Conservation (phyloP, 495 filamentous ascomycete genomes). For the Apiosordaria backusii region DNA sequence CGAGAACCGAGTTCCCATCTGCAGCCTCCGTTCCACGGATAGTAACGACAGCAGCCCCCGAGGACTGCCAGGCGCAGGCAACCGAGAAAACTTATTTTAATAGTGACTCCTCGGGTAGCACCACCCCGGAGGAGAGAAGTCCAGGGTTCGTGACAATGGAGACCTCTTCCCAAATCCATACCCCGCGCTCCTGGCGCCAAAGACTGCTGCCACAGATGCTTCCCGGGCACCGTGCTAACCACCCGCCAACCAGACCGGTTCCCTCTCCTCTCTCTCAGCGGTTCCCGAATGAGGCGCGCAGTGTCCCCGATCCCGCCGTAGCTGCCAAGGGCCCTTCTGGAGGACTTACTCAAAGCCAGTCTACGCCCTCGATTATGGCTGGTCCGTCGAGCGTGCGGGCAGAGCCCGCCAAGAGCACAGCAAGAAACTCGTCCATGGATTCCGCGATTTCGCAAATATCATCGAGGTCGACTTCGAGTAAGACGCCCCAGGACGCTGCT, state of each 20-base stretch:
- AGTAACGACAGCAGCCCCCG: conserved; percentile 34
- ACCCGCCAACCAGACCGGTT: conserved; percentile 29
- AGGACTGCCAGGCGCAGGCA: conserved; percentile 22
- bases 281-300: conserved; percentile 44
- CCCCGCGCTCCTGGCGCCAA: conserved; percentile 17
- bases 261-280: conserved; percentile 27
- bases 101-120: conserved; percentile 36
- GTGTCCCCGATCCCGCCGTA: conserved; percentile 35
- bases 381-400: conserved; percentile 28
- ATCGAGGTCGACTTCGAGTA: conserved; percentile 60
- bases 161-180: conserved; percentile 5
- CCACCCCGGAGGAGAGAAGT: conserved; percentile 32
- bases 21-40: conserved; percentile 34
- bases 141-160: conserved; percentile 33
- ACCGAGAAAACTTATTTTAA: conserved; percentile 35
- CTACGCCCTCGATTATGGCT: conserved; percentile 30
- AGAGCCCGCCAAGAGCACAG: conserved; percentile 36
- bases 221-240: conserved; percentile 25
- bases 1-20: conserved; percentile 35
- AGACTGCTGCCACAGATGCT: conserved; percentile 14
- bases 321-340: conserved; percentile 34
- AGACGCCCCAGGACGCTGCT: conserved; percentile 55
- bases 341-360: conserved; percentile 30
- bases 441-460: conserved; percentile 88
- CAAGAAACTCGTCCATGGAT: conserved; percentile 90